These are phyloP conservation scores for Actinidia chinensis DNA, from an alignment of 179 eudicot genomes.

Conservation along the genomic window DNA sequence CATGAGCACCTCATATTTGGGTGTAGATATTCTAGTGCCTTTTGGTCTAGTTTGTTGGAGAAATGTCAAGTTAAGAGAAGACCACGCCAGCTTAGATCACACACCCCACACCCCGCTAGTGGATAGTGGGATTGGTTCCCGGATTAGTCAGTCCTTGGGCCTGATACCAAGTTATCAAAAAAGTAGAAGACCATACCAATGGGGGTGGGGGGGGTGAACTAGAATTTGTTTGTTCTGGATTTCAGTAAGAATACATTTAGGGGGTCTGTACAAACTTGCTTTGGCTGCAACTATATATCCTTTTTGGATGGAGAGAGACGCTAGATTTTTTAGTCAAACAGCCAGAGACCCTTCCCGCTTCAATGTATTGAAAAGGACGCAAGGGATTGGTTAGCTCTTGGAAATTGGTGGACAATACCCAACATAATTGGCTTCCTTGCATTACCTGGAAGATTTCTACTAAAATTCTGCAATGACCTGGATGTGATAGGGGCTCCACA, in stretches of 20 bases:
- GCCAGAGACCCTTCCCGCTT: too few relatives aligned
- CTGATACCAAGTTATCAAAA: neutral
- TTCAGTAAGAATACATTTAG: neutral
- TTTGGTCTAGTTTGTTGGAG: neutral
- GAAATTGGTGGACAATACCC: too few relatives aligned
- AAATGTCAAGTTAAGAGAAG: neutral
- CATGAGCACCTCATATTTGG: neutral
- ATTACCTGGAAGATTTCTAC: too few relatives aligned
- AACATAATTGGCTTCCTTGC: too few relatives aligned
- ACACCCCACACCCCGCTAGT: too few relatives aligned
- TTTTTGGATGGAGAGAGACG: neutral
- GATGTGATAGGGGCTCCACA: too few relatives aligned
- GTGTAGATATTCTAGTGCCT: neutral
- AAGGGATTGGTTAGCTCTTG: too few relatives aligned
- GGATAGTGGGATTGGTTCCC: neutral
- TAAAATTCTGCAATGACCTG: too few relatives aligned
- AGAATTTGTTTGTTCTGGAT: neutral
- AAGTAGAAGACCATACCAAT: neutral
- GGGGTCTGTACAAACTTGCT: neutral
- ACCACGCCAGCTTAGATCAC: too few relatives aligned
- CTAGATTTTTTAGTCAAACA: neutral
- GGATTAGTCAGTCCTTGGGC: neutral
- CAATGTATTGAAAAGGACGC: too few relatives aligned
- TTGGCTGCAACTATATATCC: neutral
- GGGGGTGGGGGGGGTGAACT: neutral